Percentiles rank a stretch among this genome's conserved stretches.
phyloP scores from a whole-genome alignment of 1,284 basidiomycete species.

The Polyporus tsugae region DNA sequence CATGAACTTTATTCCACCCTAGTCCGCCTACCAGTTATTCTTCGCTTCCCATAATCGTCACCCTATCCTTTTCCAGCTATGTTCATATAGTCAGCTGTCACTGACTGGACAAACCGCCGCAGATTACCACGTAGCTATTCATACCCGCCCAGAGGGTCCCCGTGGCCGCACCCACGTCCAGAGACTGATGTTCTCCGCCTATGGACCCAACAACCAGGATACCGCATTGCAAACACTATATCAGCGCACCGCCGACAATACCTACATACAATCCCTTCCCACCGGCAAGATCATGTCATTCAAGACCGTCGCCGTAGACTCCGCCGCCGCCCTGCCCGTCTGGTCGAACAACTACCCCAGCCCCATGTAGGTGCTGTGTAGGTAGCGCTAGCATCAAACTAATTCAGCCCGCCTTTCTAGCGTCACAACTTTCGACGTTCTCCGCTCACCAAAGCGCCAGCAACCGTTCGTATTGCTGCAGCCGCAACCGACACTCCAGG shows the following conservation, averaged over 20 bases:
- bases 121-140: slow-evolving; percentile 82
- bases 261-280: slow-evolving; percentile 81
- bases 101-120: slow-evolving; percentile 12
- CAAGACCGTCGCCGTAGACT: slow-evolving; percentile 49
- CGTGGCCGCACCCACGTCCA: slow-evolving; percentile 63
- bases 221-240: slow-evolving; percentile 70
- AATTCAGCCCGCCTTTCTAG: slow-evolving; percentile 45
- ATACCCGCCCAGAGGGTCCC: slow-evolving; percentile 54
- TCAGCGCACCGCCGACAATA: slow-evolving; percentile 73
- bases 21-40: no score
- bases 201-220: slow-evolving; percentile 86
- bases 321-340: slow-evolving; percentile 46
- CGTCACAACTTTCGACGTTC: slow-evolving; percentile 83
- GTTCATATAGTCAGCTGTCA: neutral
- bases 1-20: no score
- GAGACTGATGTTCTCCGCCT: slow-evolving; percentile 82
- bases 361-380: slow-evolving; percentile 55
- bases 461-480: slow-evolving; percentile 82
- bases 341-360: slow-evolving; percentile 67
- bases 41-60: no score
- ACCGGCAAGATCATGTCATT: slow-evolving; percentile 82
- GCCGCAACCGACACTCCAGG: slow-evolving; percentile 73
- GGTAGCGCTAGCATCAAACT: neutral
- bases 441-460: slow-evolving; percentile 53
- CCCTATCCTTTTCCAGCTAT: neutral